Evolutionary conservation across 352 stramenopile genomes (phyloP).

Genomic region (Phytophthora citricola): DNA sequence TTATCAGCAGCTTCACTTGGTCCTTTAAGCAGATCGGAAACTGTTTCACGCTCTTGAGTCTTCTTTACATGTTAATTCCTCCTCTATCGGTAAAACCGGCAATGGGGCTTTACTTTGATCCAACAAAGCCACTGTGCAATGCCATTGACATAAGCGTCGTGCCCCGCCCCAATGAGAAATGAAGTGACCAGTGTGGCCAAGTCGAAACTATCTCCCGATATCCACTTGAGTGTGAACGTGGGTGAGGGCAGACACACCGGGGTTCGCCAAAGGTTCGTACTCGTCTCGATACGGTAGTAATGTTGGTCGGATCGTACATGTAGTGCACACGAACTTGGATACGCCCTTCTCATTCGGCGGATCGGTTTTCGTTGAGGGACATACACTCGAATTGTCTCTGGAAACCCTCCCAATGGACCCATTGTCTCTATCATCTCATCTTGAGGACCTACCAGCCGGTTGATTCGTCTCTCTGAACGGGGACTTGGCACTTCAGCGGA

Average conservation of each 20-base stretch:
- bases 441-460: conserved; percentile 35
- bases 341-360: conserved; percentile 93
- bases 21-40: conserved; percentile 14
- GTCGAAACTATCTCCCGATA: conserved; percentile 93
- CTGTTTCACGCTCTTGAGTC: conserved; percentile 40
- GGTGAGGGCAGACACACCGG: conserved; percentile 87
- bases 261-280: conserved; percentile 94
- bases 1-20: not conserved
- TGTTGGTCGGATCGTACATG: conserved; percentile 84
- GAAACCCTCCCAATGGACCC: conserved; percentile 86
- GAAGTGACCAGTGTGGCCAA: conserved; percentile 89
- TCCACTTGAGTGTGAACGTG: conserved; percentile 88
- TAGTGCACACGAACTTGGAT: conserved; percentile 96
- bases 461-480: conserved; percentile 32
- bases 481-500: conserved; percentile 32
- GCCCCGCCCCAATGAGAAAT: conserved; percentile 93
- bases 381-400: conserved; percentile 89
- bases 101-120: conserved; percentile 89
- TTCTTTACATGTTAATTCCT: conserved; percentile 45
- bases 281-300: conserved; percentile 91
- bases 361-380: conserved; percentile 73
- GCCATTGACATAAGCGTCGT: conserved; percentile 95
- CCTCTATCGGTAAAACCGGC: conserved; percentile 61
- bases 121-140: conserved; percentile 92
- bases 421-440: conserved; percentile 72